Percentiles rank a stretch among this genome's conserved stretches.
These are phyloP conservation scores for Catenaria anguillulae DNA, from an alignment of 371 early-diverging fungal species.

Conservation along the genomic window DNA sequence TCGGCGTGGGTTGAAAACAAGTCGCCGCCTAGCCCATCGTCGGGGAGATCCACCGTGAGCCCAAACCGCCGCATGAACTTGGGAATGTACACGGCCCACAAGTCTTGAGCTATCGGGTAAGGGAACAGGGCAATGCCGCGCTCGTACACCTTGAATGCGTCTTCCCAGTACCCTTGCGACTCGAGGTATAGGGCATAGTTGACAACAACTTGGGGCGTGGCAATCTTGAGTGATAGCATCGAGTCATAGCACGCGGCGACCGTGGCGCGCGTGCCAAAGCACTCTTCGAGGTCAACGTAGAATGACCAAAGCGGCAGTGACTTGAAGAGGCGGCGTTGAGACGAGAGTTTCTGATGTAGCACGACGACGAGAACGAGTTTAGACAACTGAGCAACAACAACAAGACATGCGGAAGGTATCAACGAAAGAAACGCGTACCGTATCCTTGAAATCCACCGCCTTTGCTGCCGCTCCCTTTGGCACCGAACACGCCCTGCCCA, in stretches of 20 bases:
- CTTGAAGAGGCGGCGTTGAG: slow-evolving; percentile 77
- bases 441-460: slow-evolving; percentile 36
- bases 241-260: slow-evolving; percentile 78
- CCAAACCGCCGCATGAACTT: slow-evolving; percentile 72
- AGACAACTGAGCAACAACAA: no score
- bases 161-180: slow-evolving; percentile 81
- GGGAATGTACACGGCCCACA: slow-evolving; percentile 90
- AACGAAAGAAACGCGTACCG: slow-evolving; percentile 14
- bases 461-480: no score
- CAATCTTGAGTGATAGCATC: slow-evolving; percentile 83
- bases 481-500: slow-evolving; percentile 60
- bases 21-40: slow-evolving; percentile 14
- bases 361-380: no score
- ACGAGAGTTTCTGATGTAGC: slow-evolving; percentile 27
- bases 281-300: slow-evolving; percentile 88
- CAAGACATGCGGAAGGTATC: background rate
- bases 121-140: slow-evolving; percentile 90
- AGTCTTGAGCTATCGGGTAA: slow-evolving; percentile 89
- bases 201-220: slow-evolving; percentile 84
- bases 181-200: slow-evolving; percentile 85
- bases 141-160: slow-evolving; percentile 85
- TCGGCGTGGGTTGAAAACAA: background rate
- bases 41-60: background rate
- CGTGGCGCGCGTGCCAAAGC: slow-evolving; percentile 67
- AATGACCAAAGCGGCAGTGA: slow-evolving; percentile 80